phyloP scores from a whole-genome alignment of 768 basidiomycete genomes.

The Podaxis sp. region DNA sequence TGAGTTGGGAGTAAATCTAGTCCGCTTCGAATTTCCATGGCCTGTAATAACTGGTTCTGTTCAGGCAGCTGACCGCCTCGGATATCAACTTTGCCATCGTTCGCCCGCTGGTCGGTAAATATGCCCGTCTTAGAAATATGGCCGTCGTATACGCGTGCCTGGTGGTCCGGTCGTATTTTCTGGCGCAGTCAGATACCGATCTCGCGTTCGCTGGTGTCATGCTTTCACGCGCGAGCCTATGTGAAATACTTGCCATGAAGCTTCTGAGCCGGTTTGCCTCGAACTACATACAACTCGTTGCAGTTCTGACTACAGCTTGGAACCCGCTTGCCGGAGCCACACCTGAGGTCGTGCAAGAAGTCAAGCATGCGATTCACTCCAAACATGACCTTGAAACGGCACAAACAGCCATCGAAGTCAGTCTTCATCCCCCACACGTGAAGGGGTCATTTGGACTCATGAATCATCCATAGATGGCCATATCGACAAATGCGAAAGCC shows the following conservation, averaged over 20 bases:
- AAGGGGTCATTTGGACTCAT: background rate
- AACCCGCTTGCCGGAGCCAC: conserved; percentile 81
- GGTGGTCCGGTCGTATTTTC: conserved; percentile 77
- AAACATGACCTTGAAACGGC: conserved; percentile 62
- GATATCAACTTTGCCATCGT: conserved; percentile 82
- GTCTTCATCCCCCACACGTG: conserved; percentile 21
- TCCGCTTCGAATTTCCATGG: background rate
- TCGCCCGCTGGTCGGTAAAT: conserved; percentile 74
- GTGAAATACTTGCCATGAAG: conserved; percentile 89
- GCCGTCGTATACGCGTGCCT: conserved; percentile 75
- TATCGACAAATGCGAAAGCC: conserved; percentile 78
- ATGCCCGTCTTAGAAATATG: conserved; percentile 74
- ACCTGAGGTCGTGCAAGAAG: conserved; percentile 60
- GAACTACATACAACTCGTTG: conserved; percentile 72
- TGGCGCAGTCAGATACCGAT: conserved; percentile 63
- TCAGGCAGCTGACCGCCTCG: conserved; percentile 76
- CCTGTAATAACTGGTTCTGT: background rate
- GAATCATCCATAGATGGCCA: conserved; percentile 64
- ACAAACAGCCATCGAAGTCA: conserved; percentile 84
- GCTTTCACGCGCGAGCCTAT: conserved; percentile 65
- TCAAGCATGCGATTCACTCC: conserved; percentile 56
- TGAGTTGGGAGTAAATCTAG: conserved; percentile 75
- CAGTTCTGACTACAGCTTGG: conserved; percentile 81
- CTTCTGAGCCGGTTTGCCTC: conserved; percentile 72
- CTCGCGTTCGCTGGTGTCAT: conserved; percentile 79